These are phyloP conservation scores for Colletotrichum lentis DNA, from an alignment of 2,329 filamentous ascomycete species.

Conservation along the genomic window DNA sequence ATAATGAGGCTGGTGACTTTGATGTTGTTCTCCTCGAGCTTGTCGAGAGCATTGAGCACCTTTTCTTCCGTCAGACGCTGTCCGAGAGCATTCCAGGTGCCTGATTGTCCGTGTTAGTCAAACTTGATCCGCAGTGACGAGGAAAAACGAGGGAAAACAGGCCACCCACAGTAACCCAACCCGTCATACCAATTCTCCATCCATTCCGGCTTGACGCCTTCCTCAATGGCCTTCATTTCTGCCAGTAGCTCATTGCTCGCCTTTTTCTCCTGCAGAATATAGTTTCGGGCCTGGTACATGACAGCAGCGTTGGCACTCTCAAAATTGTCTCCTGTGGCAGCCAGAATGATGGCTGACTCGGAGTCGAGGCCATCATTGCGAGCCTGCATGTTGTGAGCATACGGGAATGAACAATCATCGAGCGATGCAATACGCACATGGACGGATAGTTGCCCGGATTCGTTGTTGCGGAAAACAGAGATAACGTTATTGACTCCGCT, in stretches of 20 bases:
- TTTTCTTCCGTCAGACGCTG: slow-evolving; percentile 83
- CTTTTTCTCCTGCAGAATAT: slow-evolving; percentile 60
- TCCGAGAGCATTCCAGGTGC: slow-evolving; percentile 93
- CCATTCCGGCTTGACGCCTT: slow-evolving; percentile 70
- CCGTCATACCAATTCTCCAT: slow-evolving; percentile 91
- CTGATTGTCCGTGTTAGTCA: slow-evolving; percentile 47
- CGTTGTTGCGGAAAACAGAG: slow-evolving; percentile 72
- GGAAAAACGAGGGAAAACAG: not conserved
- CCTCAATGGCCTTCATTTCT: slow-evolving; percentile 56
- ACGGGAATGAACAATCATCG: not conserved
- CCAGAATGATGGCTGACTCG: slow-evolving; percentile 69
- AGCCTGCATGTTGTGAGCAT: slow-evolving; percentile 50
- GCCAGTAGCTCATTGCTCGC: slow-evolving; percentile 53
- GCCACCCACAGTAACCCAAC: slow-evolving; percentile 78
- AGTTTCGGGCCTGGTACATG: slow-evolving; percentile 84
- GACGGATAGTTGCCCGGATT: slow-evolving; percentile 71
- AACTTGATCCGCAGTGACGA: not conserved
- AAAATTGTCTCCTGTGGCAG: slow-evolving; percentile 75
- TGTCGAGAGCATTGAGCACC: slow-evolving; percentile 77
- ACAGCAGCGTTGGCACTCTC: slow-evolving; percentile 80
- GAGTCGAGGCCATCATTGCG: slow-evolving; percentile 71
- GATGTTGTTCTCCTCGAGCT: slow-evolving; percentile 75
- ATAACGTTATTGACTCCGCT: slow-evolving; percentile 77
- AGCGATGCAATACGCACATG: slow-evolving; percentile 59
- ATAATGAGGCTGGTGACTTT: slow-evolving; percentile 88